Evolutionary conservation across 495 filamentous ascomycete species (phyloP).

Genomic region (Hypoxylon crocopeplum): DNA sequence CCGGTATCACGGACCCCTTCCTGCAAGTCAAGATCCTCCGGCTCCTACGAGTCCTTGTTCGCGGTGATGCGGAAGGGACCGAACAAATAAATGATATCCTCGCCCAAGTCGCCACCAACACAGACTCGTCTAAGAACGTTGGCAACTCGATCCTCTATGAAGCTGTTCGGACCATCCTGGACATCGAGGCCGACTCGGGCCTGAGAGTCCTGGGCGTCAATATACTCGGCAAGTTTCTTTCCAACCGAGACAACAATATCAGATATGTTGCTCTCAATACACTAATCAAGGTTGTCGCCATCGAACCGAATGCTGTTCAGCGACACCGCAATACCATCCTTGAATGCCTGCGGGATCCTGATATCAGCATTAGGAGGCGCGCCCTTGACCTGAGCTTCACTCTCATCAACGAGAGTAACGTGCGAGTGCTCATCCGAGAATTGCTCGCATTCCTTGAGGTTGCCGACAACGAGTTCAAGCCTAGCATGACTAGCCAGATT

Average conservation of each 20-base stretch:
- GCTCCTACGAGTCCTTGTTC: conserved; percentile 81
- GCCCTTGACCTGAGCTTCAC: conserved; percentile 97
- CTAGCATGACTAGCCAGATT: conserved; percentile 95
- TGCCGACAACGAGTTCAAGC: conserved; percentile 98
- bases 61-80: conserved; percentile 86
- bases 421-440: conserved; percentile 90
- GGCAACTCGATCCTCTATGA: conserved; percentile 98
- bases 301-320: conserved; percentile 97
- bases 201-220: conserved; percentile 94
- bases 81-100: conserved; percentile 99
- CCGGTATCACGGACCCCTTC: conserved; percentile 98
- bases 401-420: conserved; percentile 94
- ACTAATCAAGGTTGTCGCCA: conserved; percentile 95
- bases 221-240: conserved; percentile 95
- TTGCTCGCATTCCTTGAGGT: conserved; percentile 94
- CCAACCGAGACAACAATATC: conserved; percentile 99
- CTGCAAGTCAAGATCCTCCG: conserved; percentile 94
- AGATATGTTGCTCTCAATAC: conserved; percentile 98
- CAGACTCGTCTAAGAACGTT: conserved; percentile 97
- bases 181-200: conserved; percentile 96
- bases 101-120: conserved; percentile 97
- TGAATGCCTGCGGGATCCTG: conserved; percentile 95
- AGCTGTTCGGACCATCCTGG: conserved; percentile 94
- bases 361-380: conserved; percentile 94
- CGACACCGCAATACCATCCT: conserved; percentile 96